A percentile compares a stretch with the other conserved stretches of the same genome.
phyloP scores from a whole-genome alignment of 1,139 yeast species.

The Geotrichum australiense region DNA sequence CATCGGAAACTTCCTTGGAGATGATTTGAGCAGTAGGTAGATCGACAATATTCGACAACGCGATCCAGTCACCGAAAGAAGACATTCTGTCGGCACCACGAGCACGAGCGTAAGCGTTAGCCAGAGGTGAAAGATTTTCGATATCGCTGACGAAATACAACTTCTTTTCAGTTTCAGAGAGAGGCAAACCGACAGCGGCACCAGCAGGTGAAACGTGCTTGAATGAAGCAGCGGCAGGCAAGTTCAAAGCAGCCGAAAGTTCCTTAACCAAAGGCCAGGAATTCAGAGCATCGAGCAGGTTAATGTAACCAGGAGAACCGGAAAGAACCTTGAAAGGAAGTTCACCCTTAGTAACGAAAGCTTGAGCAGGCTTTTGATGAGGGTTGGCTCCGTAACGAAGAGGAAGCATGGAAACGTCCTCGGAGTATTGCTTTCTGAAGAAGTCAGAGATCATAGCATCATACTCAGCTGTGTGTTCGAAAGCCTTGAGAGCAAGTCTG shows the following conservation, averaged over 20 bases:
- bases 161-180: conserved; percentile 85
- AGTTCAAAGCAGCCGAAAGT: conserved; percentile 83
- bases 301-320: conserved; percentile 97
- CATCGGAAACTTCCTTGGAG: conserved; percentile 95
- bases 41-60: conserved; percentile 92
- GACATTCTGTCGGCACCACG: conserved; percentile 99
- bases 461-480: conserved; percentile 97
- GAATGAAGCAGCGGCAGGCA: conserved; percentile 98
- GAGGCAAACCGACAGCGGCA: conserved; percentile 93
- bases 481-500: conserved; percentile 87
- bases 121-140: conserved; percentile 91
- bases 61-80: conserved; percentile 96
- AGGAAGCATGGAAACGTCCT: conserved; percentile 81
- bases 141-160: conserved; percentile 92
- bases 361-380: conserved; percentile 98
- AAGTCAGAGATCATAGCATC: conserved; percentile 94
- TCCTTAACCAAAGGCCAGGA: conserved; percentile 99
- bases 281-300: conserved; percentile 89
- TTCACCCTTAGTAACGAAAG: conserved; percentile 76
- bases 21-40: conserved; percentile 94
- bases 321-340: conserved; percentile 88
- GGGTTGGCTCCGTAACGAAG: conserved; percentile 98
- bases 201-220: conserved; percentile 99
- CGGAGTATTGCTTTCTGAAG: conserved; percentile 95
- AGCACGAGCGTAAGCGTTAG: conserved; percentile 97